These are phyloP conservation scores for Penicillium fuscoglaucum DNA, from an alignment of 2,329 filamentous ascomycete genomes.

Conservation along the genomic window DNA sequence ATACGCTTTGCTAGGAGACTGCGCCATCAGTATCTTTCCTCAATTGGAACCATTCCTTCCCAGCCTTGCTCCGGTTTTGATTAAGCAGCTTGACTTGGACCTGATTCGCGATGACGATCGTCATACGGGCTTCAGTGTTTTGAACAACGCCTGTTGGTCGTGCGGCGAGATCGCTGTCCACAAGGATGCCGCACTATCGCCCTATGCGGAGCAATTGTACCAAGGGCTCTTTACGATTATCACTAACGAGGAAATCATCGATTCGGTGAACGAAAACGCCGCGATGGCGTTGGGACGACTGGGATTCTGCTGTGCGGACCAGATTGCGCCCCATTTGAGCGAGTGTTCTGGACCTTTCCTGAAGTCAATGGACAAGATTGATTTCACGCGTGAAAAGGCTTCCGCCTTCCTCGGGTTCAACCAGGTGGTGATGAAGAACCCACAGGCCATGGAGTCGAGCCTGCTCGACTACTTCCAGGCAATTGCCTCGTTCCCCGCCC, in stretches of 20 bases:
- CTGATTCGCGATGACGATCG: slow-evolving; percentile 74
- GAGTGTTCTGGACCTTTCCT: slow-evolving; percentile 83
- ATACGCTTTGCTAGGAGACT: slow-evolving; percentile 92
- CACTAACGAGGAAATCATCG: slow-evolving; percentile 78
- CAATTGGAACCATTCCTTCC: slow-evolving; percentile 74
- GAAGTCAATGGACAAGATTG: slow-evolving; percentile 76
- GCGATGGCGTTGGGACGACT: slow-evolving; percentile 88
- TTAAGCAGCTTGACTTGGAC: slow-evolving; percentile 83
- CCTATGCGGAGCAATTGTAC: slow-evolving; percentile 75
- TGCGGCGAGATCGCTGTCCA: slow-evolving; percentile 88
- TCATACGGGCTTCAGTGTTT: slow-evolving; percentile 82
- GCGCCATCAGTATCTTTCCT: slow-evolving; percentile 85
- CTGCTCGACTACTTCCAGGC: slow-evolving; percentile 78
- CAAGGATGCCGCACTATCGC: slow-evolving; percentile 68
- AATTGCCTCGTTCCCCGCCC: slow-evolving; percentile 69
- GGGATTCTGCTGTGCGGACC: slow-evolving; percentile 73
- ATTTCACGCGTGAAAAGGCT: slow-evolving; percentile 89
- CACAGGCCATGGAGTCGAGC: slow-evolving; percentile 85
- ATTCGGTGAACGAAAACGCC: slow-evolving; percentile 87
- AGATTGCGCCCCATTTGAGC: slow-evolving; percentile 74
- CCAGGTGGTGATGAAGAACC: slow-evolving; percentile 79
- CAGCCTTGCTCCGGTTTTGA: slow-evolving; percentile 72
- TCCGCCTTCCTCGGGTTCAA: slow-evolving; percentile 92
- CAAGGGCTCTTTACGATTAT: slow-evolving; percentile 78
- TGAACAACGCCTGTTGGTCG: slow-evolving; percentile 99